A percentile compares a stretch with the other conserved stretches of the same genome.
These are phyloP conservation scores for Trichophyton schoenleinii DNA, from an alignment of 2,329 filamentous ascomycete genomes.

Conservation along the genomic window DNA sequence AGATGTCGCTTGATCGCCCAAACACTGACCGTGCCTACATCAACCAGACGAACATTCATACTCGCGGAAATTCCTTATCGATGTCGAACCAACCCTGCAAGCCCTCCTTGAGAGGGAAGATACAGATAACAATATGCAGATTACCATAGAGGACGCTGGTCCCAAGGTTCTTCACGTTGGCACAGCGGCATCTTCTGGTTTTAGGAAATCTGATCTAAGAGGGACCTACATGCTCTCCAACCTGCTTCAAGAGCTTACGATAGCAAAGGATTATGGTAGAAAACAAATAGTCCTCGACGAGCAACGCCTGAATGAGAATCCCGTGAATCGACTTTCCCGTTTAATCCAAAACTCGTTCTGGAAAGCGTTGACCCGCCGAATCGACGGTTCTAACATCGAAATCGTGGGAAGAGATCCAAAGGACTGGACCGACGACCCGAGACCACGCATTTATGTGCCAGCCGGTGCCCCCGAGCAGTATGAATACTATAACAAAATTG, in stretches of 20 bases:
- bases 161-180: slow-evolving; percentile 81
- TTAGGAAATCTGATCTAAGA: slow-evolving; percentile 78
- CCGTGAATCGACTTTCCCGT: slow-evolving; percentile 72
- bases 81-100: slow-evolving; percentile 72
- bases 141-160: slow-evolving; percentile 90
- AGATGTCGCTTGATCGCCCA: not conserved
- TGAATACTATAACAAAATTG: slow-evolving; percentile 76
- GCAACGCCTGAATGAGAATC: slow-evolving; percentile 84
- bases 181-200: slow-evolving; percentile 72
- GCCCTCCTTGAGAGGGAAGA: slow-evolving; percentile 75
- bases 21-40: not conserved
- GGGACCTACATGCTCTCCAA: slow-evolving; percentile 98
- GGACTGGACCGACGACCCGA: slow-evolving; percentile 83
- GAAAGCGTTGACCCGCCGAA: slow-evolving; percentile 76
- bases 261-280: slow-evolving; percentile 81
- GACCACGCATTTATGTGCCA: slow-evolving; percentile 85
- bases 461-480: slow-evolving; percentile 72
- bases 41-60: slow-evolving; percentile 57
- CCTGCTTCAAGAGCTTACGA: slow-evolving; percentile 81
- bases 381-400: slow-evolving; percentile 70
- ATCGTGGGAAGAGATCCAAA: slow-evolving; percentile 82
- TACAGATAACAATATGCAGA: slow-evolving; percentile 88
- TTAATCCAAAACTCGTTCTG: slow-evolving; percentile 86
- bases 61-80: slow-evolving; percentile 69
- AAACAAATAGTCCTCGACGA: slow-evolving; percentile 87